Base-by-base conservation (phyloP, 805 yeast genomes). In the Naumovozyma baii region DNA sequence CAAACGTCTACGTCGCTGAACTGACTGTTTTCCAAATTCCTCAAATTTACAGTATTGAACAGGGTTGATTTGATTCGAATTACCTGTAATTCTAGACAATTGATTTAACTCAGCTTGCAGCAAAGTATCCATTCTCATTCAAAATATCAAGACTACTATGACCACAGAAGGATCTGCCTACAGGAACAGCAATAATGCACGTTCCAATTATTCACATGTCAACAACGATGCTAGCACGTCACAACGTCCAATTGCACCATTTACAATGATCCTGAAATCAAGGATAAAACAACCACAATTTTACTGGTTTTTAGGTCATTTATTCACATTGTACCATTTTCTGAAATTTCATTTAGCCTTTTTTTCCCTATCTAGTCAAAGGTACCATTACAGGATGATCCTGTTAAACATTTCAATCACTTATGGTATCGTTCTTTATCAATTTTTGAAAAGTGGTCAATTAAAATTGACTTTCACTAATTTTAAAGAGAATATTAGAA, bases 231-330 rank as follows among this genome's bases (percentile, higher is more conserved):
- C 26, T 7, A 10, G 26, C 10, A 22, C 26, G 26, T 22, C 26
- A 22, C 26, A 22, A 22, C 12, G 35, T 33, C 17, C 25, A n/a
- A n/a, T 15, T 13, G 42, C 43, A 9, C 54, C 57, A 2, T 47
- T 55, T 34, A 36, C 38, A 31, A 47, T 48, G 13, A 41, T 55
- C 13, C 31, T 55, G 14, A 44, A 41, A 36, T 48, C 56, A 16
- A 45, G 57, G 31, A 42, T 55, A 18, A 53, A 61, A 46, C 72
- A 78, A 9, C 76, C 77, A 7, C 85, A 80, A 54, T 78, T 80
- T 53, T 76, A 76, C 49, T 80, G 88, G 88, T 80, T 72, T 47
- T 39, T 77, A 19, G 80, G 83, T 14, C 84, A 80, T 57, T 65
- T 73, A 12, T 53, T 67, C 25, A 73, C 78, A 2, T 2, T 47